A percentile compares a stretch with the other conserved stretches of the same genome.
phyloP scores from a whole-genome alignment of 2,329 filamentous ascomycete genomes.

The Dactylella cylindrospora region DNA sequence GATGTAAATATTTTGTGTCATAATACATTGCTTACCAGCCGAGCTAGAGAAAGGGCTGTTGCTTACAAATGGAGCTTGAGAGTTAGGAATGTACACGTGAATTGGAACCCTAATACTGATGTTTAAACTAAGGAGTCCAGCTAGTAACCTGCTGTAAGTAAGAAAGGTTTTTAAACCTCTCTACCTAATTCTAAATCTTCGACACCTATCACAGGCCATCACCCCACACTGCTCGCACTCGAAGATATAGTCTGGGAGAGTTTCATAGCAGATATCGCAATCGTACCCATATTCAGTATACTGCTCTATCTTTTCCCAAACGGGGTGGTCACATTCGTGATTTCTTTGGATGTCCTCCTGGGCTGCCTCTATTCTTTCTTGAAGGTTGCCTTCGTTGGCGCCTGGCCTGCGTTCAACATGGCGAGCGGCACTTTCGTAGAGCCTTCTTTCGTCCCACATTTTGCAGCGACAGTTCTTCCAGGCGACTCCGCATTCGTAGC shows the following conservation, averaged over 20 bases:
- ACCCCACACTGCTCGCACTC: constrained; percentile 16
- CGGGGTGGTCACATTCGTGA: constrained; percentile 11
- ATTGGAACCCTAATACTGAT: too few species aligned
- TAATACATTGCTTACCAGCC: too few species aligned
- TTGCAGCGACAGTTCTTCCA: constrained; percentile 24
- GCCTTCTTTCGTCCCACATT: constrained; percentile 6
- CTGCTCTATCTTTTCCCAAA: constrained; percentile 12
- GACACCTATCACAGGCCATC: constrained; percentile 26
- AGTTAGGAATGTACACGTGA: too few species aligned
- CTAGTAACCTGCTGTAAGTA: too few species aligned
- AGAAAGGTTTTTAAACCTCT: too few species aligned
- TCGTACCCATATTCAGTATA: constrained; percentile 4
- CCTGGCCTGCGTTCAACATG: constrained; percentile 18
- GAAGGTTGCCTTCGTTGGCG: not conserved
- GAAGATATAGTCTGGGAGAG: constrained; percentile 29
- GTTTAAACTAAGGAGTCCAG: too few species aligned
- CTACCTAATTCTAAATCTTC: constrained; percentile 18
- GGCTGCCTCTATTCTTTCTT: constrained; percentile 2
- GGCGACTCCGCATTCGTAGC: constrained; percentile 17
- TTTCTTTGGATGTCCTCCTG: constrained; percentile 13
- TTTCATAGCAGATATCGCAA: constrained; percentile 11
- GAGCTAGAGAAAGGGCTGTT: too few species aligned
- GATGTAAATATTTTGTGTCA: too few species aligned
- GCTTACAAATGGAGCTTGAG: too few species aligned
- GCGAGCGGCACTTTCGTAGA: constrained; percentile 7